A percentile compares a stretch with the other conserved stretches of the same genome.
phyloP scores from a whole-genome alignment of 148 eudicot genomes.

The Polygonum aviculare region DNA sequence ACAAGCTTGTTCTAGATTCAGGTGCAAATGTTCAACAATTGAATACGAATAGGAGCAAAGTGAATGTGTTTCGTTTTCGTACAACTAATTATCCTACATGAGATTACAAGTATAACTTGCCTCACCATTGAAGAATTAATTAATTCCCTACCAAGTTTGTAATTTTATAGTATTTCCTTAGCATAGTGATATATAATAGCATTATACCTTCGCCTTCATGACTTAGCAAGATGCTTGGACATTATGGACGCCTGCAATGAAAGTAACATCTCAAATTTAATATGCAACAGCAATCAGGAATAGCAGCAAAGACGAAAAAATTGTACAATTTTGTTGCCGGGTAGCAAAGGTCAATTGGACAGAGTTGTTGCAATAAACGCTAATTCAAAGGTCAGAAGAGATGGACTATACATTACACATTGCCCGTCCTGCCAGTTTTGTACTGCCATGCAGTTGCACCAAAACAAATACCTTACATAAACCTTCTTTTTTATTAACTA shows the following conservation, averaged over 20 bases:
- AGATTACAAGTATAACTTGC: not conserved
- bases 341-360: not conserved
- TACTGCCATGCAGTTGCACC: not conserved
- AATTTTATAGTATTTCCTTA: not conserved
- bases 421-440: not conserved
- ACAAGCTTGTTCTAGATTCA: too few relatives aligned
- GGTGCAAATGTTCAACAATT: not conserved
- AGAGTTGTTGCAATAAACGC: not conserved
- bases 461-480: not conserved
- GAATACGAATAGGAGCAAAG: not conserved
- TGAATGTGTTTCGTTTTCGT: not conserved
- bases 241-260: conserved; percentile 23
- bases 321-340: not conserved
- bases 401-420: not conserved
- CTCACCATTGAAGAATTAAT: not conserved
- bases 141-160: not conserved
- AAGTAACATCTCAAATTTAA: not conserved
- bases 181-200: not conserved
- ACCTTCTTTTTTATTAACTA: not conserved
- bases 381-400: not conserved
- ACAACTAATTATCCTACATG: not conserved
- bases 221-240: conserved; percentile 65
- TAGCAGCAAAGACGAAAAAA: not conserved
- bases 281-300: not conserved
- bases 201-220: conserved; percentile 62